Conservation (phyloP, 345 rosid genomes). For the Hypericum androsaemum region DNA sequence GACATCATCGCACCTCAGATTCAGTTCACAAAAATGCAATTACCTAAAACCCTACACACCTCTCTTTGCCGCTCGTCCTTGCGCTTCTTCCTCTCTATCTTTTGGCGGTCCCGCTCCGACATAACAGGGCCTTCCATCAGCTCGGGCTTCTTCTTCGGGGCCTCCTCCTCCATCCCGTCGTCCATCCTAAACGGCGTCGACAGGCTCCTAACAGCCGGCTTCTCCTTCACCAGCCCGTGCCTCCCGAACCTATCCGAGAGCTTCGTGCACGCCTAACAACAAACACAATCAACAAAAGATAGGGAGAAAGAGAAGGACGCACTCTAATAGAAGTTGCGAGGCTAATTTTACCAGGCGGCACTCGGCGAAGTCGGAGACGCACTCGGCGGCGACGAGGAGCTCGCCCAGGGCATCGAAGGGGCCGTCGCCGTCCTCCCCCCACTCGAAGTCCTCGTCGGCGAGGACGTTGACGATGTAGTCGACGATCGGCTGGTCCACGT, state of each 20-base stretch:
- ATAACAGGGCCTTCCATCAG: constrained; percentile 66
- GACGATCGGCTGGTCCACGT: constrained; percentile 84
- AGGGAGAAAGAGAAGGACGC: neutral
- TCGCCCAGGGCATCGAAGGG: constrained; percentile 85
- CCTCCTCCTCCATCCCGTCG: constrained; percentile 93
- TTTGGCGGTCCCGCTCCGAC: constrained; percentile 68
- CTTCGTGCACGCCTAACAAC: constrained; percentile 60
- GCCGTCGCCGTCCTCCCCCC: constrained; percentile 89
- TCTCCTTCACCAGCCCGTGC: constrained; percentile 72
- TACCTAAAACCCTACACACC: constrained; percentile 22
- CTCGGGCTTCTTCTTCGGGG: constrained; percentile 83
- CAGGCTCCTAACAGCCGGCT: constrained; percentile 74
- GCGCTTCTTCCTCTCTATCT: constrained; percentile 83
- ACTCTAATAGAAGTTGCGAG: neutral
- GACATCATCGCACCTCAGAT: neutral
- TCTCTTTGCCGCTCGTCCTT: constrained; percentile 97
- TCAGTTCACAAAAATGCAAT: neutral
- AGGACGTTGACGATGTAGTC: constrained; percentile 95
- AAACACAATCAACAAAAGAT: neutral
- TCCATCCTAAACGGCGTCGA: constrained; percentile 85
- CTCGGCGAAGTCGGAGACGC: constrained; percentile 73
- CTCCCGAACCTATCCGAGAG: constrained; percentile 80
- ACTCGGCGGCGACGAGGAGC: constrained; percentile 78
- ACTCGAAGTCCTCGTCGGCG: constrained; percentile 95
- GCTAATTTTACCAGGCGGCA: constrained; percentile 48